phyloP scores from a whole-genome alignment of 768 basidiomycete species.

The Amanita pseudoporphyria region DNA sequence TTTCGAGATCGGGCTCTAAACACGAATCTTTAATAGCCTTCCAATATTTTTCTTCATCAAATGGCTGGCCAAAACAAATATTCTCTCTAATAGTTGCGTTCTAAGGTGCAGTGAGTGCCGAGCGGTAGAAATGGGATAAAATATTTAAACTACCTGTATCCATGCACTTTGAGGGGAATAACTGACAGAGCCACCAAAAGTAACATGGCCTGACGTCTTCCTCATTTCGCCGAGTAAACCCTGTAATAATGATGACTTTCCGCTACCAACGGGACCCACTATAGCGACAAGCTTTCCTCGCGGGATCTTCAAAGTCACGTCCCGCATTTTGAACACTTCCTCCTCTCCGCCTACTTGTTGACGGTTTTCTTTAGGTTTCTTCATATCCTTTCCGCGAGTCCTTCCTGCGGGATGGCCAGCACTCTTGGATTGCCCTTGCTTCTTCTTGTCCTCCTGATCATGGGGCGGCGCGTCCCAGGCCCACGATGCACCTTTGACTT shows the following conservation, averaged over 20 bases:
- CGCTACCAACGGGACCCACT: constrained; percentile 72
- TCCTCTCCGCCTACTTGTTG: constrained; percentile 24
- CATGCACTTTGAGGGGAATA: constrained; percentile 87
- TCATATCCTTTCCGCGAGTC: no score
- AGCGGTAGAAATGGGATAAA: constrained; percentile 2
- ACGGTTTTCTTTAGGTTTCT: constrained; percentile 7
- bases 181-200: constrained; percentile 67
- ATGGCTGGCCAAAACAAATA: constrained; percentile 78
- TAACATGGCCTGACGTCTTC: constrained; percentile 50
- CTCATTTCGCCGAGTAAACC: constrained; percentile 82
- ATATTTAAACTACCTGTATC: constrained; percentile 53
- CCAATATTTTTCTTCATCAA: constrained; percentile 78
- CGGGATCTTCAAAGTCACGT: constrained; percentile 61
- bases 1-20: constrained; percentile 69
- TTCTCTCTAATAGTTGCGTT: constrained; percentile 86
- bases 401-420: no score
- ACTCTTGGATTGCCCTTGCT: no score
- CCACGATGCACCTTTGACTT: constrained; percentile 62
- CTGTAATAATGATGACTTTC: constrained; percentile 63
- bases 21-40: constrained; percentile 69
- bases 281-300: constrained; percentile 75
- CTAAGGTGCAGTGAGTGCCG: constrained; percentile 20
- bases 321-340: constrained; percentile 49
- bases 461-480: constrained; percentile 79
- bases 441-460: constrained; percentile 24